phyloP scores from a whole-genome alignment of 768 basidiomycete genomes.

The Hydnomerulius pinastri region DNA sequence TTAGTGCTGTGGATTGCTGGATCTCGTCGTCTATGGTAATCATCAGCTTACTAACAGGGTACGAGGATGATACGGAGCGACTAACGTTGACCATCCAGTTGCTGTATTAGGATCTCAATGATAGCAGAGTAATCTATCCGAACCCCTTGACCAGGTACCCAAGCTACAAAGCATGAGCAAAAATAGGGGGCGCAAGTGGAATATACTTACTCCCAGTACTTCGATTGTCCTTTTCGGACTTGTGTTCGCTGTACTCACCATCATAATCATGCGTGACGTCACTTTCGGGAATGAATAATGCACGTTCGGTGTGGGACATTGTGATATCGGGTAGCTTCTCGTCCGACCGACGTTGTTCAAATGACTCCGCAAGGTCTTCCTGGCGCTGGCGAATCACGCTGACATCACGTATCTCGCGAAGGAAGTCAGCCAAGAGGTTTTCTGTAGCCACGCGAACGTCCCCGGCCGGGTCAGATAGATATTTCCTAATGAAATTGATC shows the following conservation, averaged over 20 bases:
- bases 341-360: conserved; percentile 42
- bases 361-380: conserved; percentile 51
- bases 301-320: conserved; percentile 56
- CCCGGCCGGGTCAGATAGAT: conserved; percentile 91
- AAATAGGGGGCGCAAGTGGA: not conserved
- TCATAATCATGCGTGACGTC: conserved; percentile 38
- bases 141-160: conserved; percentile 94
- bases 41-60: conserved; percentile 1
- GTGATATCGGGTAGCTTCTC: conserved; percentile 64
- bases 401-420: conserved; percentile 88
- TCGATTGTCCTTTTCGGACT: conserved; percentile 50
- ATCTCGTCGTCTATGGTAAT: conserved; percentile 74
- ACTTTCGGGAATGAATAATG: conserved; percentile 56
- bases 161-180: conserved; percentile 47
- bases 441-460: conserved; percentile 93
- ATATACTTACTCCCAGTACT: conserved; percentile 60
- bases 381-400: conserved; percentile 69
- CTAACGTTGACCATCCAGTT: conserved; percentile 83
- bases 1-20: conserved; percentile 90
- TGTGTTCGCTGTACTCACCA: conserved; percentile 44
- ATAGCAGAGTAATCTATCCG: conserved; percentile 89
- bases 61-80: conserved; percentile 16
- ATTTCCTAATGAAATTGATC: conserved; percentile 60
- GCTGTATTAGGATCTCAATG: conserved; percentile 88
- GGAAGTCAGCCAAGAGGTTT: conserved; percentile 83